These are phyloP conservation scores for Fusarium sp. DNA, from an alignment of 2,329 filamentous ascomycete genomes.

Conservation along the genomic window DNA sequence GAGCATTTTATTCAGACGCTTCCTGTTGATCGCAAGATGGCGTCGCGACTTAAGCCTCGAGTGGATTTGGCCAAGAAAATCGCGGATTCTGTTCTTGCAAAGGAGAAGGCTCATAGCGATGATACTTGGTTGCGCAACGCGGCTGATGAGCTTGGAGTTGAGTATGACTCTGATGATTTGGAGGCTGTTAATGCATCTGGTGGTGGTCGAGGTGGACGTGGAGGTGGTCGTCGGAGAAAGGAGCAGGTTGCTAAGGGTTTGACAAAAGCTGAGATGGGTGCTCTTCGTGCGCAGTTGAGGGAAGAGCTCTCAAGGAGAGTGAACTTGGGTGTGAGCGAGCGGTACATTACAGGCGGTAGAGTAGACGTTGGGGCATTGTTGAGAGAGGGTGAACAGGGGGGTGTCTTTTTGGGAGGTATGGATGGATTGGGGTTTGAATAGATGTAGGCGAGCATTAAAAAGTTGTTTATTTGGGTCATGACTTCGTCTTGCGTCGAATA, in stretches of 20 bases:
- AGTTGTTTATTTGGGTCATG: not conserved
- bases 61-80: constrained; percentile 87
- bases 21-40: constrained; percentile 84
- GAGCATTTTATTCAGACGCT: constrained; percentile 82
- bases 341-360: constrained; percentile 84
- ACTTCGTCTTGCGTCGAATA: constrained; percentile 34
- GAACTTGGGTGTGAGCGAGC: constrained; percentile 89
- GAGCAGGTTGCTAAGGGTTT: constrained; percentile 76
- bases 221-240: constrained; percentile 79
- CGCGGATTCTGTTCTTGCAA: constrained; percentile 84
- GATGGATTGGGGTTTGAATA: constrained; percentile 55
- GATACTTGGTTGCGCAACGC: constrained; percentile 87
- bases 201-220: constrained; percentile 74
- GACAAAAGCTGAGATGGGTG: constrained; percentile 79
- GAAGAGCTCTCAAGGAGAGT: constrained; percentile 78
- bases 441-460: not conserved
- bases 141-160: constrained; percentile 92
- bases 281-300: constrained; percentile 78
- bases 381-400: constrained; percentile 66
- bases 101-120: constrained; percentile 86
- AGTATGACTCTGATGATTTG: constrained; percentile 92
- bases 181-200: constrained; percentile 76
- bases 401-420: constrained; percentile 52
- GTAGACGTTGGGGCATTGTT: constrained; percentile 84
- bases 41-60: constrained; percentile 80